Base-by-base conservation (phyloP, 2,329 filamentous ascomycete genomes). In the Cercospora sp. region DNA sequence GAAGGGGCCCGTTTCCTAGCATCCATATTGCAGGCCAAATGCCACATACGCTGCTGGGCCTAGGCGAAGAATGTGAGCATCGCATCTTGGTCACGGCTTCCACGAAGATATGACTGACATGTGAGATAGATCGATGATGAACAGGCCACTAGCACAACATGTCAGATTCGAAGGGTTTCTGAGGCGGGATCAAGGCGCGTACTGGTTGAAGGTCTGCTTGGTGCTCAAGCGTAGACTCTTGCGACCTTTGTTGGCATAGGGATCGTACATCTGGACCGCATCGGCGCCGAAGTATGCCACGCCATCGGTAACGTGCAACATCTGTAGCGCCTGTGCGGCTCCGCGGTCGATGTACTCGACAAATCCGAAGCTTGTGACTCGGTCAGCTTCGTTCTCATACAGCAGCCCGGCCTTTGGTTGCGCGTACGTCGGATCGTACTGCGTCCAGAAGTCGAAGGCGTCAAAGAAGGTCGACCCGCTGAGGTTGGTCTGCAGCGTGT, bases 61-160 rank as follows among this genome's bases (percentile, higher is more conserved):
- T 33, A 23, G 53, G 53, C 53, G 3, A 58, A n/a, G 53, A 58
- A n/a, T 13, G 26, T 58, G 53, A 30, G 53, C 53, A 30, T 33
- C 36, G n/a, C 36, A 6, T n/a, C 36, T n/a, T 42, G 36, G 8
- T n/a, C 36, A n/a, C 36, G 6, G 6, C 36, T 42, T 42, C 5
- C 36, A n/a, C 36, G 20, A 4, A 51, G 20, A 23, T 20, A 3
- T 23, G 26, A 58, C 53, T 58, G 53, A 58, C 89, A 93, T 93
- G 72, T 93, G 90, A n/a, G 83, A 82, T 62, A 93, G 85, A 76
- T 93, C 91, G 18, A 90, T 83, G 62, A 93, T 88, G 73, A 93
- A 88, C 9, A 93, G 84, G 0, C 89, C 90, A 72, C 89, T 84
- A 84, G 77, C 88, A 36, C 30, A 9, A 23, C 30, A 3, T 9